Percentiles rank a stretch among this genome's conserved stretches.
These are phyloP conservation scores for Acanthamoeba healyi DNA, from an alignment of 208 protist genomes.

Conservation along the genomic window DNA sequence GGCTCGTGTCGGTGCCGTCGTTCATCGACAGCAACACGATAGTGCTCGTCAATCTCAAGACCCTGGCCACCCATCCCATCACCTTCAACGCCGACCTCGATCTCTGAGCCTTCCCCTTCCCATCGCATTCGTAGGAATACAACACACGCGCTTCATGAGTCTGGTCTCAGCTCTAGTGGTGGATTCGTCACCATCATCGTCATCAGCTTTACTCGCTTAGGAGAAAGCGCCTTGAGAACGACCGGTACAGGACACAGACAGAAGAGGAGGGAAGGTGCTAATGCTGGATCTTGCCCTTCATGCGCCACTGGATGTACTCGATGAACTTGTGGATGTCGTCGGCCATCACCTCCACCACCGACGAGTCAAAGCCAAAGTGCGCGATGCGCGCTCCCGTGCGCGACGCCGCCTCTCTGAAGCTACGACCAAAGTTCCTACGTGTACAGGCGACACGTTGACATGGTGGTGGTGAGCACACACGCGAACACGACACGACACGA, in stretches of 20 bases:
- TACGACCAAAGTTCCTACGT: conserved; percentile 60
- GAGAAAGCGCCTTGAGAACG: no score
- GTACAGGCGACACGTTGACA: no score
- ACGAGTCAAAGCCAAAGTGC: conserved; percentile 61
- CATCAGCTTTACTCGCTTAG: no score
- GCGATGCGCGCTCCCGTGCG: conserved; percentile 53
- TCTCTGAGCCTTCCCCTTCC: neutral
- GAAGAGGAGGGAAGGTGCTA: no score
- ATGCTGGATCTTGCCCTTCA: conserved; percentile 12
- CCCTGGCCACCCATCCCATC: conserved; percentile 58
- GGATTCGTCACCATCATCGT: no score
- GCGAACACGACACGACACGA: neutral
- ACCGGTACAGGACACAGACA: no score
- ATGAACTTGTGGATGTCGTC: conserved; percentile 68
- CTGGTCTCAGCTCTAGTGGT: no score
- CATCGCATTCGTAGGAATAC: neutral
- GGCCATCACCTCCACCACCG: conserved; percentile 69
- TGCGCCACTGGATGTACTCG: conserved; percentile 66
- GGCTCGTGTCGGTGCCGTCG: conserved; percentile 77
- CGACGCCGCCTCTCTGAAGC: conserved; percentile 70
- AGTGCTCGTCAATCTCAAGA: conserved; percentile 80
- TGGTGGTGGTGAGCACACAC: neutral
- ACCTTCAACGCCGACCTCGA: conserved; percentile 58
- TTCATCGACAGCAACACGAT: conserved; percentile 77
- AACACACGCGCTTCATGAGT: neutral